Percentiles rank a stretch among this genome's conserved stretches.
phyloP scores from a whole-genome alignment of 208 protist species.

The Leishmania amazonensis region DNA sequence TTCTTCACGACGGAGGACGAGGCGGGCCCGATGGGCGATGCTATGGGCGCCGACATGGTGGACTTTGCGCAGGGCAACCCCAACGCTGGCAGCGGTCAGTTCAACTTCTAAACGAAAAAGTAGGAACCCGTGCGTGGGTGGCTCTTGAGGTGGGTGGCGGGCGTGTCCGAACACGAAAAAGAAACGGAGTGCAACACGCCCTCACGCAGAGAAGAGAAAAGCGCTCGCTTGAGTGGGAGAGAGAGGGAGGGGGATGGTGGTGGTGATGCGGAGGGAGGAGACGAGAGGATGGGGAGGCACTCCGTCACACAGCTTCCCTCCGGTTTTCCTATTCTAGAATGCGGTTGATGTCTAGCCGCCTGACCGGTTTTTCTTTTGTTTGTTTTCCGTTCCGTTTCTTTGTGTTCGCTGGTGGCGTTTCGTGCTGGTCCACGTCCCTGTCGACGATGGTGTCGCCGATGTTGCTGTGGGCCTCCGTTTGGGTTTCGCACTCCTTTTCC shows the following conservation, averaged over 20 bases:
- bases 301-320: neutral
- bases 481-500: neutral
- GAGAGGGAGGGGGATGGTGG: neutral
- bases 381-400: neutral
- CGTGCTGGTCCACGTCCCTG: neutral
- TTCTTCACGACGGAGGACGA: constrained; percentile 89
- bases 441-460: neutral
- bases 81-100: constrained; percentile 25
- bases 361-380: neutral
- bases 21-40: constrained; percentile 15
- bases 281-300: neutral
- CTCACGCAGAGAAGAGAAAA: neutral
- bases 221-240: neutral
- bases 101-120: constrained; percentile 34
- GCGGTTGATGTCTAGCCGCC: neutral
- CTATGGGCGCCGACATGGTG: constrained; percentile 15
- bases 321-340: neutral
- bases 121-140: neutral
- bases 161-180: neutral
- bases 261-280: neutral
- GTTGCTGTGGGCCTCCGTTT: neutral
- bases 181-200: neutral
- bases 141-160: neutral
- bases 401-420: neutral
- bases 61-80: constrained; percentile 25